Percentiles rank a stretch among this genome's conserved stretches.
Evolutionary conservation across 306 rosid species (phyloP).

Genomic region (Aeschynomene evenia): DNA sequence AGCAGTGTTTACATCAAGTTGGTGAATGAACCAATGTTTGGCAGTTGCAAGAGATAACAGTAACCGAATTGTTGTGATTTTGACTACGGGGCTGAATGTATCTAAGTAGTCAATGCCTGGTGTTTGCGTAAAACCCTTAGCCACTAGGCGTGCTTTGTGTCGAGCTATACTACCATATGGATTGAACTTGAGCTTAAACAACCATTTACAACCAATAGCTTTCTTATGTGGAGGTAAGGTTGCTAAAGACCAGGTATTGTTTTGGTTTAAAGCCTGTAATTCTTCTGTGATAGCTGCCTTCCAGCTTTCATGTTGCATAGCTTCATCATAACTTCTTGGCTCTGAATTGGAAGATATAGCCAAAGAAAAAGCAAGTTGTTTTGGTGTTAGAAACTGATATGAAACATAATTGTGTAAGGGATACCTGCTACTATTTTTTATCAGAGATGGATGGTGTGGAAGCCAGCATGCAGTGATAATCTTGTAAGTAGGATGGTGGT

Average conservation of each 20-base stretch:
- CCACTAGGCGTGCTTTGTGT: not conserved
- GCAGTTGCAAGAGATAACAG: not conserved
- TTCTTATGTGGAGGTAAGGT: not conserved
- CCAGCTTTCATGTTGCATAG: not conserved
- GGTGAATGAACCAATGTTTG: not conserved
- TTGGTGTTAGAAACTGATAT: too few relatives aligned
- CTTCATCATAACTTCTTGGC: too few relatives aligned
- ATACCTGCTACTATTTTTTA: too few relatives aligned
- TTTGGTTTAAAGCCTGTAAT: not conserved
- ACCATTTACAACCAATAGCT: not conserved
- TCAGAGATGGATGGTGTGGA: too few relatives aligned
- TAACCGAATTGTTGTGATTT: not conserved
- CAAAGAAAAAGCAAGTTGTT: too few relatives aligned
- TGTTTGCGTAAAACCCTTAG: not conserved
- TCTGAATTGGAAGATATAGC: too few relatives aligned
- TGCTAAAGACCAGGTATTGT: not conserved
- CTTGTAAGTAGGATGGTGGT: too few relatives aligned
- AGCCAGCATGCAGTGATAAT: too few relatives aligned
- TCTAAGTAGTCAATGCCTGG: not conserved
- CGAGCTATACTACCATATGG: not conserved
- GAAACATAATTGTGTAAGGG: too few relatives aligned
- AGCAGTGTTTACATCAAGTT: not conserved
- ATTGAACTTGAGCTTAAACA: not conserved
- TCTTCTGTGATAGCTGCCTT: not conserved
- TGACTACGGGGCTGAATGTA: not conserved